phyloP scores from a whole-genome alignment of 352 stramenopile genomes.

The Phytophthora fragariae region DNA sequence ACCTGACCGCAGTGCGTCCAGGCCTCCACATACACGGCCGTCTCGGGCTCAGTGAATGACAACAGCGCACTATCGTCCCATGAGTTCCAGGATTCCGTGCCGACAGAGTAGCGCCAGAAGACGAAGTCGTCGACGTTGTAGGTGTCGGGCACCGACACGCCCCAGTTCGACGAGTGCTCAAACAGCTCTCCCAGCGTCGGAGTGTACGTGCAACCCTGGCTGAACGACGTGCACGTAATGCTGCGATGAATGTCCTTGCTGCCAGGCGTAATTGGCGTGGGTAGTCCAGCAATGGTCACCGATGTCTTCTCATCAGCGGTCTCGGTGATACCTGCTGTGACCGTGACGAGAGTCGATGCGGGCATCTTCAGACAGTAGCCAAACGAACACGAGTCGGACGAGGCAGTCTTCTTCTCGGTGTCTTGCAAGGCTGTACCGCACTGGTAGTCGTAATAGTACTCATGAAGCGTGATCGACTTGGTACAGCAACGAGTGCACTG shows the following conservation, averaged over 20 bases:
- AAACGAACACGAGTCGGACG: constrained; percentile 22
- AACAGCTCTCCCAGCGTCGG: constrained; percentile 22
- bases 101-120: constrained; percentile 62
- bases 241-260: constrained; percentile 23
- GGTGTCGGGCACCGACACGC: neutral
- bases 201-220: constrained; percentile 12
- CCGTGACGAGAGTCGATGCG: constrained; percentile 6
- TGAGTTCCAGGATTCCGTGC: constrained; percentile 14
- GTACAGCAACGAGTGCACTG: constrained; percentile 33
- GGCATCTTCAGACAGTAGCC: constrained; percentile 24
- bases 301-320: constrained; percentile 3
- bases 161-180: constrained; percentile 13
- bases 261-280: constrained; percentile 2
- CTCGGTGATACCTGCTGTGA: constrained; percentile 4
- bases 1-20: constrained; percentile 62
- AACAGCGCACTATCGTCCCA: constrained; percentile 15
- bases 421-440: constrained; percentile 8
- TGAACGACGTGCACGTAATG: constrained; percentile 27
- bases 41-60: constrained; percentile 38
- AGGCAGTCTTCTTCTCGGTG: constrained; percentile 15
- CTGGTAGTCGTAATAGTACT: constrained; percentile 34
- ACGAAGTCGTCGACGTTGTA: constrained; percentile 25
- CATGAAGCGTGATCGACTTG: constrained; percentile 24
- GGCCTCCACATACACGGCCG: constrained; percentile 55
- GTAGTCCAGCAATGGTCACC: constrained; percentile 16